Evolutionary conservation across 106 monocot species (phyloP), one percentile per base, ranked within the genome.

Genomic region (Acorus calamus): DNA sequence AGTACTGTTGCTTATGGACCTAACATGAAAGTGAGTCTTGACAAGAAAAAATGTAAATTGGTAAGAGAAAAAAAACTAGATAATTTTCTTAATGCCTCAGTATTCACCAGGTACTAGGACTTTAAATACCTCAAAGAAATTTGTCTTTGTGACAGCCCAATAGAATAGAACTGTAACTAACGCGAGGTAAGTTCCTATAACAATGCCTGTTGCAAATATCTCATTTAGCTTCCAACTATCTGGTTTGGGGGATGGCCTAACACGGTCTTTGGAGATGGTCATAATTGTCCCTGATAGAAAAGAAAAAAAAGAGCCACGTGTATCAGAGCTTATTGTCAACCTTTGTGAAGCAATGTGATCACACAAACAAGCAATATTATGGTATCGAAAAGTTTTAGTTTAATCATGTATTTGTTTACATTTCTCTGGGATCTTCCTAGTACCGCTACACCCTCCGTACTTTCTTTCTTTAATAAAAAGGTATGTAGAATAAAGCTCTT

Each of bases 221-320:
- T 87, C 83, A 11, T 80, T 77, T 11, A 87, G 80, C 61, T 83
- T 87, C 87, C 87, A 87, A 58, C 76, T 77, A 66, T 87, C 83
- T 5, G 87, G 87, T 11, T n/a, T 67, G 60, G 69, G 76, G 5
- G 86, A 86, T 64, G 86, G 86, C 70, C 47, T 86, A 49, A 86
- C 86, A 4, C 73, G 76, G 61, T 86, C 86, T 62, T 79, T 82
- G 53, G 82, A 79, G 49, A 86, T 86, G 6, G 86, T 86, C 86
- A 86, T 86, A 63, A 86, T 86, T 12, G 86, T 86, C 13, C 86
- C 86, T 86, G 61, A 61, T 44, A 3, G 48, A 47, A 64, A 44
- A 28, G 28, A 28, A 28, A 28, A 28, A 28, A 28, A 28, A 28
- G 28, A 28, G 28, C 1, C 28, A 28, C 28, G 28, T 28, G 28